Evolutionary conservation across 345 rosid genomes (phyloP).

Genomic region (Melaleuca alternifolia): DNA sequence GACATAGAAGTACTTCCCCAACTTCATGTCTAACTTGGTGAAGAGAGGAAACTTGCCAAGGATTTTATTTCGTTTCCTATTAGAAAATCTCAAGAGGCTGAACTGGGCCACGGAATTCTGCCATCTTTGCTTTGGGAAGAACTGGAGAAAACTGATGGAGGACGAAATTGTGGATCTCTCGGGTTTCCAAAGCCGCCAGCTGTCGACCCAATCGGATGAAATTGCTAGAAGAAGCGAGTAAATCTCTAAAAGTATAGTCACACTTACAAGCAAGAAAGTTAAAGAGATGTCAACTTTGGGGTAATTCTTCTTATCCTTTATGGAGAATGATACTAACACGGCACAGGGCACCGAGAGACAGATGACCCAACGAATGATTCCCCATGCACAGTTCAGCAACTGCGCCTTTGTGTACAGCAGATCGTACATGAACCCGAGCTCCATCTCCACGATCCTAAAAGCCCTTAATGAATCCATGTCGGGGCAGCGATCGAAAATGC

Average conservation of each 20-base stretch:
- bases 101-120: neutral
- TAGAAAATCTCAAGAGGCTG: neutral
- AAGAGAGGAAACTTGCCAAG: neutral
- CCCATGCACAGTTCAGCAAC: neutral
- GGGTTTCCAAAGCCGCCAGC: neutral
- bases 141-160: neutral
- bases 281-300: neutral
- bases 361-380: neutral
- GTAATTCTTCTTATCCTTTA: neutral
- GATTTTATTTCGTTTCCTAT: neutral
- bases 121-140: neutral
- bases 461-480: accelerated
- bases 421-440: neutral
- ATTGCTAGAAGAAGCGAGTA: neutral
- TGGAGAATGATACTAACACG: neutral
- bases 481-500: neutral
- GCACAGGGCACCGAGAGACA: neutral
- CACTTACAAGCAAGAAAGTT: neutral
- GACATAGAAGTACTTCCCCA: neutral
- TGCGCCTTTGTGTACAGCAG: neutral
- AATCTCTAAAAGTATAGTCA: neutral
- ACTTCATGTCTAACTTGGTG: neutral
- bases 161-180: neutral
- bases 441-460: neutral
- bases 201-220: neutral